Evolutionary conservation across 495 filamentous ascomycete species (phyloP).

Genomic region (Sabuloglossum arenarium): DNA sequence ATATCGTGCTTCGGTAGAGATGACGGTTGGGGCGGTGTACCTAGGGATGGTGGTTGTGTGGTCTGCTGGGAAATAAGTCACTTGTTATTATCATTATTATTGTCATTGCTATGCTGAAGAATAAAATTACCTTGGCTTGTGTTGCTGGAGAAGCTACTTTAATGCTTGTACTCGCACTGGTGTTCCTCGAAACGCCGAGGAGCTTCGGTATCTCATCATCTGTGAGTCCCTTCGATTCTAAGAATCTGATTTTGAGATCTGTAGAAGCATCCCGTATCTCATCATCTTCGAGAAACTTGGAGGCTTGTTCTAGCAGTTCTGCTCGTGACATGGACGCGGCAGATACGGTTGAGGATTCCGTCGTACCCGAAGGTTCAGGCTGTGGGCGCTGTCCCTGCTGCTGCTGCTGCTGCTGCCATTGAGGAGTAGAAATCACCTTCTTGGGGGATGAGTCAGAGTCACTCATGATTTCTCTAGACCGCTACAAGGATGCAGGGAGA

Average conservation of each 20-base stretch:
- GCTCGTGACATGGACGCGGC: not conserved
- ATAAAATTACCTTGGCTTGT: not conserved
- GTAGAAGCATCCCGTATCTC: constrained; percentile 46
- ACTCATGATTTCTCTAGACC: not conserved
- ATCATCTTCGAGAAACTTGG: constrained; percentile 61
- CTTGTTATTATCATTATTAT: not conserved
- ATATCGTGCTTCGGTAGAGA: constrained; percentile 25
- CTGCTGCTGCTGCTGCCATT: not conserved
- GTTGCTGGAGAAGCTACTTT: not conserved
- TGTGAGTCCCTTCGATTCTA: constrained; percentile 58
- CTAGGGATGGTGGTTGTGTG: not conserved
- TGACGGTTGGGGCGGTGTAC: not conserved
- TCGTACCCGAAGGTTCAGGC: too few species aligned
- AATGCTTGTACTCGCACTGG: constrained; percentile 8
- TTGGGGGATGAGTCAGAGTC: not conserved
- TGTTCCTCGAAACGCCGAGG: constrained; percentile 25
- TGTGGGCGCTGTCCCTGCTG: too few species aligned
- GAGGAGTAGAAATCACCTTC: not conserved
- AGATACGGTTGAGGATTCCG: constrained; percentile 4
- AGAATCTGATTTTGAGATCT: constrained; percentile 56
- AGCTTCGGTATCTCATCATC: constrained; percentile 41
- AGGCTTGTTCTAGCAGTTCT: constrained; percentile 39
- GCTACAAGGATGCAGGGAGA: not conserved
- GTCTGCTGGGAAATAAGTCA: not conserved
- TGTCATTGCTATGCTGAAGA: constrained; percentile 5